Base-by-base conservation (phyloP, 768 basidiomycete genomes). In the Leccinum broughii region DNA sequence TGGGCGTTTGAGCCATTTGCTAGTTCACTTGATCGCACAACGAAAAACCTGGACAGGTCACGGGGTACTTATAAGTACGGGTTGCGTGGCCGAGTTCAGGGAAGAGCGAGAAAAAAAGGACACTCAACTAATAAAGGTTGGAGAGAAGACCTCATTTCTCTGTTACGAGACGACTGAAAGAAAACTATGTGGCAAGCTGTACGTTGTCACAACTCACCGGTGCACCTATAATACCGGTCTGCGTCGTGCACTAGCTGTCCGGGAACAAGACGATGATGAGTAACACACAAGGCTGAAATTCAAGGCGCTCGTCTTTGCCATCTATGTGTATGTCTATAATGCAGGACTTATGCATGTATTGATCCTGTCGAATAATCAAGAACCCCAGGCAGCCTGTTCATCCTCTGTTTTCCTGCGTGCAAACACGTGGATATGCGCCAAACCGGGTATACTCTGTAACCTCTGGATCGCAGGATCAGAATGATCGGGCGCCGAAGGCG, bases 401-500 rank as follows among this genome's bases (percentile, higher is more conserved):
- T 67, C 60, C 4, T 37, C 35, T n/a, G 61, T 59, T 62, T 87
- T 88, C 68, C 73, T 80, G 53, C 83, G 79, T 7, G 90, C 92
- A 71, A 95, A 94, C 32, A 94, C 90, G 63, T 95, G 93, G n/a
- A 90, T 82, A 70, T 95, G 93, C 0, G 90, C 89, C 50, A 95
- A 77, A 15, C 85, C 88, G 93, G 84, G 88, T 32, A 95, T 85
- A 61, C 91, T 93, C 67, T 95, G 92, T 57, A 93, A 71, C 68
- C 92, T 83, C 90, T 91, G 72, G 30, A 56, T 54, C 54, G 17
- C 30, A 60, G 26, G 22, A 28, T 17, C 22, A 58, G 39, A 24
- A 44, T 52, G 17, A 54, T 39, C 10, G 15, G 15, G 22, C 48
- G 14, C 32, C 10, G 9, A 51, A 48, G 22, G 39, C 8, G 3